These are phyloP conservation scores for Cryptococcus sp. DNA, from an alignment of 1,284 basidiomycete species.

Conservation along the genomic window DNA sequence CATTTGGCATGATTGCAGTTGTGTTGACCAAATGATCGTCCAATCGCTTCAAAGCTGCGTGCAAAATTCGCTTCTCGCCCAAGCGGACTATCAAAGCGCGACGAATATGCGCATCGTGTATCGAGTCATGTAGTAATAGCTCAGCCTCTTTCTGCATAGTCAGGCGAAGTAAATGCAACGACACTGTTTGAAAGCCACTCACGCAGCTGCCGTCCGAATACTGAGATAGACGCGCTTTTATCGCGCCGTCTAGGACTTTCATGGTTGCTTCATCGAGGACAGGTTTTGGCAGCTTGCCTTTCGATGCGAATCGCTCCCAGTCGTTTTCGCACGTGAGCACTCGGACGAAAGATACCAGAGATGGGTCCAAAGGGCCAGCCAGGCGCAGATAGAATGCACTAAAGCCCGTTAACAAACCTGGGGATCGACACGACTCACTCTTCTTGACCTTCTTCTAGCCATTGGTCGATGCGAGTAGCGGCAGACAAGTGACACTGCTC, in stretches of 20 bases:
- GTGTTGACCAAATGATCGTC: too few species aligned
- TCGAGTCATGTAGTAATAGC: neutral
- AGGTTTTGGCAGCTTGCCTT: constrained; percentile 73
- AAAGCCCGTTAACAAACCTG: neutral
- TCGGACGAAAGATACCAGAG: constrained; percentile 64
- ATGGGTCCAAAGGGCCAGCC: constrained; percentile 55
- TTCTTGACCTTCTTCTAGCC: constrained; percentile 81
- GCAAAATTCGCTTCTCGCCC: constrained; percentile 48
- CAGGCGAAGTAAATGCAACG: neutral
- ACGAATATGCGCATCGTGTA: neutral
- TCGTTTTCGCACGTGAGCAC: constrained; percentile 62
- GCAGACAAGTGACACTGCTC: constrained; percentile 10
- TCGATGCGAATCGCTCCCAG: constrained; percentile 60
- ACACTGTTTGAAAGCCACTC: neutral
- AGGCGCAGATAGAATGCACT: constrained; percentile 60
- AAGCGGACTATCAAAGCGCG: constrained; percentile 45
- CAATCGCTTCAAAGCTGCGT: neutral
- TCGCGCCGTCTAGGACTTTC: constrained; percentile 50
- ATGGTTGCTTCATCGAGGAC: constrained; percentile 52
- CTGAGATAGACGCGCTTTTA: constrained; percentile 33
- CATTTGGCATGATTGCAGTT: too few species aligned
- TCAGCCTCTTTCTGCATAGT: neutral
- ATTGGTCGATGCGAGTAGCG: constrained; percentile 67
- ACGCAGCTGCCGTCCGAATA: neutral
- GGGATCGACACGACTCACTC: constrained; percentile 60